A percentile compares a stretch with the other conserved stretches of the same genome.
phyloP scores from a whole-genome alignment of 202 grass and related monocot species.

The Elaeis oleifera region DNA sequence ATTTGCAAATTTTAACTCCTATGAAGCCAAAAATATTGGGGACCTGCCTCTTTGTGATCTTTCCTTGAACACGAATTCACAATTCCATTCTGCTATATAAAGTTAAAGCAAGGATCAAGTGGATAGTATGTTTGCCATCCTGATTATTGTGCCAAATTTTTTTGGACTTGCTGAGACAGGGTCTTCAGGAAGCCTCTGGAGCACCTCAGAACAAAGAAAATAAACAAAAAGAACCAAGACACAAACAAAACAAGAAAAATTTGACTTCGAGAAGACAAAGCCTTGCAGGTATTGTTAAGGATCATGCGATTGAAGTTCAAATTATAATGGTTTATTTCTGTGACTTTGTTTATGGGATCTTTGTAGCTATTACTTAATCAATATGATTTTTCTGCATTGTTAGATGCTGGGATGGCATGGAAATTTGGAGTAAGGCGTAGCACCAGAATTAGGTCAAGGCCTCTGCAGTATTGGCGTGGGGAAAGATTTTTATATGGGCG shows the following conservation, averaged over 20 bases:
- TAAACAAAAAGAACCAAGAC: not conserved
- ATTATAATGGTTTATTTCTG: not conserved
- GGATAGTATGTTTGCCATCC: no score
- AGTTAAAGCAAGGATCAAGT: no score
- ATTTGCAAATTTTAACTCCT: no score
- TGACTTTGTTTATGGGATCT: no score
- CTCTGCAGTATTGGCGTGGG: conserved; percentile 67
- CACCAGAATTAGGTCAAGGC: conserved; percentile 57
- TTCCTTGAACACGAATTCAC: no score
- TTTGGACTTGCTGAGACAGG: not conserved
- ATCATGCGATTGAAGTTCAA: not conserved
- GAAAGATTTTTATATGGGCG: conserved; percentile 71
- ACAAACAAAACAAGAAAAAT: conserved; percentile 13
- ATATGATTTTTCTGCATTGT: not conserved
- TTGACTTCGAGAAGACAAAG: conserved; percentile 19
- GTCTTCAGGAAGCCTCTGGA: conserved; percentile 1
- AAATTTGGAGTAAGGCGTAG: conserved; percentile 64
- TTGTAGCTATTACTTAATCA: not conserved
- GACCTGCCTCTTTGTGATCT: no score
- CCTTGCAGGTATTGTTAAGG: conserved; percentile 6
- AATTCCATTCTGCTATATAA: no score
- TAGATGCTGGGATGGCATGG: conserved; percentile 48
- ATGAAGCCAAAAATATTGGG: no score
- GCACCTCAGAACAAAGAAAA: not conserved
- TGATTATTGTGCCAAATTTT: not conserved